Evolutionary conservation across 2,329 filamentous ascomycete species (phyloP).

Genomic region (Stachybotrys chartarum): DNA sequence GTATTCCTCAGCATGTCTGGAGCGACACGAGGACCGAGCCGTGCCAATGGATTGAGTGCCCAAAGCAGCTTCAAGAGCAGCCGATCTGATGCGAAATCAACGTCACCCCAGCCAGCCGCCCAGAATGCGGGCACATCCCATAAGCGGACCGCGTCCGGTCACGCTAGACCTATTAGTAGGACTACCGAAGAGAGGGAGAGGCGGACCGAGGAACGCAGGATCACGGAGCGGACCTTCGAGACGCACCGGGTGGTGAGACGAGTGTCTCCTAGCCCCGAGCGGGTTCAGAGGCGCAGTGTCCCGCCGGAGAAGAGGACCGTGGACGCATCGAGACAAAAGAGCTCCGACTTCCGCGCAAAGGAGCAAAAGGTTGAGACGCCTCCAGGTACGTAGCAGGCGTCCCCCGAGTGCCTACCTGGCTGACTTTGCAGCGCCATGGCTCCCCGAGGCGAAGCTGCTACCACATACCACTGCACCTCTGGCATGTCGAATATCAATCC

Average conservation of each 20-base stretch:
- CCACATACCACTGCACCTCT: conserved; percentile 63
- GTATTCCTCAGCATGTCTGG: conserved; percentile 33
- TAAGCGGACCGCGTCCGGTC: conserved; percentile 51
- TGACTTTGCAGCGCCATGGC: conserved; percentile 52
- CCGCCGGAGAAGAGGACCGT: conserved; percentile 28
- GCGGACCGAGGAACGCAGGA: conserved; percentile 43
- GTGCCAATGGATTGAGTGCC: conserved; percentile 28
- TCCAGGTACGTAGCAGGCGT: conserved; percentile 33
- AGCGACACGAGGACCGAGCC: conserved; percentile 34
- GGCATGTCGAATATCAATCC: conserved; percentile 54
- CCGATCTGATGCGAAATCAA: conserved; percentile 27
- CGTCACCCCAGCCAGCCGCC: conserved; percentile 24
- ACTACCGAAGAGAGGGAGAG: conserved; percentile 33
- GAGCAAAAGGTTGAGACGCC: conserved; percentile 39
- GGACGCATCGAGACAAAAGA: conserved; percentile 32
- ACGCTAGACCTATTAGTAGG: conserved; percentile 43
- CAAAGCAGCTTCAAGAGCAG: conserved; percentile 24
- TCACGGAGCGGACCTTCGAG: conserved; percentile 48
- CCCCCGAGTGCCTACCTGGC: conserved; percentile 9
- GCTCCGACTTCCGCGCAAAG: conserved; percentile 35
- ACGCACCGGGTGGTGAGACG: conserved; percentile 51
- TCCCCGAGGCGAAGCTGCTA: conserved; percentile 69
- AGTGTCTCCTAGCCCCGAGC: conserved; percentile 52
- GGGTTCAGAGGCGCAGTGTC: conserved; percentile 36
- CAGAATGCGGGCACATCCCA: conserved; percentile 37